Conservation (phyloP, 495 filamentous ascomycete genomes). For the Penicillium cinerascens region DNA sequence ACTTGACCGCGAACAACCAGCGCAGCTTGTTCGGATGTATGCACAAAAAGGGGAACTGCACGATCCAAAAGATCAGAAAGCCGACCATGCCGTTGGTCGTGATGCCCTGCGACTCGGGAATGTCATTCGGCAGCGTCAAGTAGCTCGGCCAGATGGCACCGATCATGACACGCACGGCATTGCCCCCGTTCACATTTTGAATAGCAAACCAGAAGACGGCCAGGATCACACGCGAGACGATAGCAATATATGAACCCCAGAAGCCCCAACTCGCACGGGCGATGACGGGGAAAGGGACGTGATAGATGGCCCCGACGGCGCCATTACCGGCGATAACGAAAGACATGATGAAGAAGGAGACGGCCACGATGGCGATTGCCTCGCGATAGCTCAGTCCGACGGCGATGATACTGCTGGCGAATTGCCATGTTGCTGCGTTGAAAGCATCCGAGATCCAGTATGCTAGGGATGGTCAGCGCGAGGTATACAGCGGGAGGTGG, state of each 20-base stretch:
- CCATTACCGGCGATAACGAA: conserved; percentile 63
- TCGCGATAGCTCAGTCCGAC: conserved; percentile 62
- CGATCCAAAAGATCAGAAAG: conserved; percentile 56
- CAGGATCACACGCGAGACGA: conserved; percentile 63
- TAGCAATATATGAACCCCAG: conserved; percentile 64
- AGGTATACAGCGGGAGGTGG: not conserved
- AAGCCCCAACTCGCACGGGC: conserved; percentile 66
- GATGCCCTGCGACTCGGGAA: conserved; percentile 58
- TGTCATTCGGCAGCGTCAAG: conserved; percentile 49
- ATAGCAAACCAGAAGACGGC: conserved; percentile 74
- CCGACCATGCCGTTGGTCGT: conserved; percentile 61
- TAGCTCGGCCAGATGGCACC: conserved; percentile 66
- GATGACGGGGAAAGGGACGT: conserved; percentile 66
- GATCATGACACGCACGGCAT: conserved; percentile 63
- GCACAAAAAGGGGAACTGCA: conserved; percentile 47
- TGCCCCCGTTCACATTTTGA: conserved; percentile 63
- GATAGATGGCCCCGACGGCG: conserved; percentile 58
- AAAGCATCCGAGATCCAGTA: conserved; percentile 66
- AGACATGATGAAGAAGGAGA: conserved; percentile 60
- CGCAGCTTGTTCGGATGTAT: conserved; percentile 44
- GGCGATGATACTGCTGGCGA: conserved; percentile 57
- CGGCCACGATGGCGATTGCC: conserved; percentile 56
- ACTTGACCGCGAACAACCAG: conserved; percentile 45
- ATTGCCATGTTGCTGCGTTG: conserved; percentile 60
- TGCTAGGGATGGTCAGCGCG: conserved; percentile 25